phyloP scores from a whole-genome alignment of 805 yeast species.

The Yueomyces sinensis region DNA sequence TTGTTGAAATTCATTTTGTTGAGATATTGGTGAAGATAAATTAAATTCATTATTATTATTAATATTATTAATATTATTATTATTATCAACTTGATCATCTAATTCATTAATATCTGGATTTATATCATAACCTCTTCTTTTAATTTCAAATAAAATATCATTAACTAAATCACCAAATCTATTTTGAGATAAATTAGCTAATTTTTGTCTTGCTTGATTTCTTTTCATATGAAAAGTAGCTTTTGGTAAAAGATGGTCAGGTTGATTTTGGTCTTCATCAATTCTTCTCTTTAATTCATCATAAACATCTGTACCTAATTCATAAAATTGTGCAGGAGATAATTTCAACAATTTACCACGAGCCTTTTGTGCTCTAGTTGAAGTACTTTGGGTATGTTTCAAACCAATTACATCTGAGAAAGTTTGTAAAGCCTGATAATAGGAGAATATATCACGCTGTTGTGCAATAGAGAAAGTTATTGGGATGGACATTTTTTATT shows the following conservation, averaged over 20 bases:
- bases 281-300: slow-evolving; percentile 82
- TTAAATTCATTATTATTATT: neutral
- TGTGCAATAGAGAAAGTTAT: slow-evolving; percentile 3
- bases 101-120: neutral
- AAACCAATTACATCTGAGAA: slow-evolving; percentile 20
- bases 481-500: neutral
- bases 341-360: slow-evolving; percentile 74
- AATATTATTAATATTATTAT: neutral
- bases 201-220: slow-evolving; percentile 87
- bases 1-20: neutral
- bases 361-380: slow-evolving; percentile 60
- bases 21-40: neutral
- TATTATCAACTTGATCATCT: neutral
- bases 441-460: slow-evolving; percentile 12
- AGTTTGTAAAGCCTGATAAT: slow-evolving; percentile 15
- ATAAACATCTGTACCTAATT: slow-evolving; percentile 84
- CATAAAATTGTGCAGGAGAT: slow-evolving; percentile 72
- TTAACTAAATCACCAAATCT: slow-evolving; percentile 83
- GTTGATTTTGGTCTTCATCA: slow-evolving; percentile 42
- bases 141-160: slow-evolving; percentile 80
- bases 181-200: slow-evolving; percentile 67
- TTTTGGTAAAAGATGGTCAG: slow-evolving; percentile 56
- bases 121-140: slow-evolving; percentile 50
- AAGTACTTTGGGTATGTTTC: slow-evolving; percentile 19
- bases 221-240: slow-evolving; percentile 79